Evolutionary conservation across 768 basidiomycete genomes (phyloP).

Genomic region (Lactarius pseudohatsudake): DNA sequence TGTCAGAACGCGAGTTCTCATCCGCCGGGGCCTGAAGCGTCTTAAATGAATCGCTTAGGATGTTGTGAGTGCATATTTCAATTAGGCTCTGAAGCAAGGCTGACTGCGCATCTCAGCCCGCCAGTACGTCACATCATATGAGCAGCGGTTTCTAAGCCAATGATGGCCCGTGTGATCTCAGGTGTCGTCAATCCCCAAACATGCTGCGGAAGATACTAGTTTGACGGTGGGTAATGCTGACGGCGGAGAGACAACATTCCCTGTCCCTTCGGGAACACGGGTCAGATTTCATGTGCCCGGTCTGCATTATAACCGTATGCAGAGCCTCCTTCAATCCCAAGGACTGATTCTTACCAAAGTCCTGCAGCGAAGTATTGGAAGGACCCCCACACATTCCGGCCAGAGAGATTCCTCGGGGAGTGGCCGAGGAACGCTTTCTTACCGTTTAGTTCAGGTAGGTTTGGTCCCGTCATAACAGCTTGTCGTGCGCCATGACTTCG

Average conservation of each 20-base stretch:
- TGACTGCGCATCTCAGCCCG: constrained; percentile 8
- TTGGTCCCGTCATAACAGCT: background rate
- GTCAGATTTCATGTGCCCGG: constrained; percentile 42
- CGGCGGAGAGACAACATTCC: constrained; percentile 42
- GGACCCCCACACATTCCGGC: constrained; percentile 49
- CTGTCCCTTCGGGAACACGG: constrained; percentile 44
- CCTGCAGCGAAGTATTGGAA: constrained; percentile 54
- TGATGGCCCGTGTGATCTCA: constrained; percentile 33
- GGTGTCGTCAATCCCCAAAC: constrained; percentile 47
- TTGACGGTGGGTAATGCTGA: constrained; percentile 37
- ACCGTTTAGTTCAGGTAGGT: constrained; percentile 34
- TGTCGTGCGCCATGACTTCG: background rate
- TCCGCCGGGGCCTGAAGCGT: constrained; percentile 36
- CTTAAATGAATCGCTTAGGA: constrained; percentile 49
- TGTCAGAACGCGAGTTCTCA: background rate
- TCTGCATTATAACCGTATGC: constrained; percentile 52
- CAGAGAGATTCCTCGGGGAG: constrained; percentile 37
- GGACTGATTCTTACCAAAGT: background rate
- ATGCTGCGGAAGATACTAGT: constrained; percentile 46
- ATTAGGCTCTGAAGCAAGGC: background rate
- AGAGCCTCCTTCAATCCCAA: background rate
- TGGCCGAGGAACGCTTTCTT: constrained; percentile 39
- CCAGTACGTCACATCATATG: constrained; percentile 5
- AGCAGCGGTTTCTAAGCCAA: background rate
- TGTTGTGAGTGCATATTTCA: constrained; percentile 35